Evolutionary conservation across 768 basidiomycete genomes (phyloP).

Genomic region (Rhodosporidiobolus sp.): DNA sequence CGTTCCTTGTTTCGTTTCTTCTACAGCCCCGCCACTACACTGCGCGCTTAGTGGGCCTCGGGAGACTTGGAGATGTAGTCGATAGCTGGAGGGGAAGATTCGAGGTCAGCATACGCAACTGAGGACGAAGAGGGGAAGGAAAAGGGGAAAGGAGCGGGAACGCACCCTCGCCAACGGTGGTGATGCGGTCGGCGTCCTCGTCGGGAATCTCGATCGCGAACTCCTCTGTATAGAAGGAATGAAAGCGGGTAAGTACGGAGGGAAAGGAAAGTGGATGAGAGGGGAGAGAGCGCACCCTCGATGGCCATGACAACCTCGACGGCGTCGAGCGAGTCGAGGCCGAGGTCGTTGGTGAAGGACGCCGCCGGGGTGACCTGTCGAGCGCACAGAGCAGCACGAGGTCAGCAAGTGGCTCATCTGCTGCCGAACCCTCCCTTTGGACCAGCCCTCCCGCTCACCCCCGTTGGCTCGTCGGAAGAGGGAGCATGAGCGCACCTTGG

Average conservation of each 20-base stretch:
- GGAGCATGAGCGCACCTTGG: conserved; percentile 59
- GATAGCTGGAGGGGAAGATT: conserved; percentile 60
- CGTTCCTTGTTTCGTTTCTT: background rate
- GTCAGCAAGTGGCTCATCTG: background rate
- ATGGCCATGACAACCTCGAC: conserved; percentile 99
- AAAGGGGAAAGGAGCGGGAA: conserved; percentile 30
- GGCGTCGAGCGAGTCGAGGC: conserved; percentile 90
- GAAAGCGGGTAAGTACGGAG: background rate
- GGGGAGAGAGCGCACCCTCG: conserved; percentile 62
- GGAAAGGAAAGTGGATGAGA: background rate
- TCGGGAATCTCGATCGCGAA: conserved; percentile 98
- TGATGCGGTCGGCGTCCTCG: conserved; percentile 89
- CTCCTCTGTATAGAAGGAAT: conserved; percentile 61
- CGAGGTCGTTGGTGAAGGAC: conserved; percentile 75
- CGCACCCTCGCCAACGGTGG: conserved; percentile 84
- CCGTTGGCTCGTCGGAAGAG: background rate
- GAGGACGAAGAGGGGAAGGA: conserved; percentile 24
- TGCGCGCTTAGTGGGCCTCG: conserved; percentile 59
- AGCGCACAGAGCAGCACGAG: background rate
- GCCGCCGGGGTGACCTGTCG: conserved; percentile 63
- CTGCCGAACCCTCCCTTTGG: background rate
- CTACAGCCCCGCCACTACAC: background rate
- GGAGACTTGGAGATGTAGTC: conserved; percentile 93
- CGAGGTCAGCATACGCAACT: conserved; percentile 16
- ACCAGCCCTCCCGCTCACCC: background rate